Percentiles rank a stretch among this genome's conserved stretches.
Evolutionary conservation across 2,329 filamentous ascomycete species (phyloP).

Genomic region (Myriosclerotinia duriaeana): DNA sequence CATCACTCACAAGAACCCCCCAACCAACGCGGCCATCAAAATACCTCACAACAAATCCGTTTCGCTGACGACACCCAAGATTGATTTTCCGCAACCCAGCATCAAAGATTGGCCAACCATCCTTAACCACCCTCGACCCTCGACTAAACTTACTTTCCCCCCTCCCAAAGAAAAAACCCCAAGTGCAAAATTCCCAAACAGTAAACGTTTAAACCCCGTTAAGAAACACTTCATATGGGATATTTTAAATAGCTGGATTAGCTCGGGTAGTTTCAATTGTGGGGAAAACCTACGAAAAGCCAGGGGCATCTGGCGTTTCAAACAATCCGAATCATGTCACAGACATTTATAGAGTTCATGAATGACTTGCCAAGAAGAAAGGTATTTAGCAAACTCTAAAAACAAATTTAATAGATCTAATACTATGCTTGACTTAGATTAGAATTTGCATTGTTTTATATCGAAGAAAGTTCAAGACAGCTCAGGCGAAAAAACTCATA

Average conservation of each 20-base stretch:
- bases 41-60: background rate
- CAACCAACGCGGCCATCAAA: background rate
- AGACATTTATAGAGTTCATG: constrained; percentile 1
- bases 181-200: background rate
- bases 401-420: too few species aligned
- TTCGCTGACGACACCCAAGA: constrained; percentile 15
- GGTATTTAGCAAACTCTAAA: too few species aligned
- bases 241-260: too few species aligned
- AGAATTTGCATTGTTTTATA: too few species aligned
- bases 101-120: background rate
- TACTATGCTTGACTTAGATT: too few species aligned
- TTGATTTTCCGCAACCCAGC: too few species aligned
- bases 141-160: too few species aligned
- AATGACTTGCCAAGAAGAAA: background rate
- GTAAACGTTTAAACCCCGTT: background rate
- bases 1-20: too few species aligned
- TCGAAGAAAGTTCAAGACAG: too few species aligned
- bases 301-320: background rate
- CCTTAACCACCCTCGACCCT: too few species aligned
- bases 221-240: too few species aligned
- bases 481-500: too few species aligned
- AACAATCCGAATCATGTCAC: constrained; percentile 10
- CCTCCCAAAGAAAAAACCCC: background rate
- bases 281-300: background rate
- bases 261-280: background rate